phyloP scores from a whole-genome alignment of 2,329 filamentous ascomycete genomes.

The Claviceps purpurea region DNA sequence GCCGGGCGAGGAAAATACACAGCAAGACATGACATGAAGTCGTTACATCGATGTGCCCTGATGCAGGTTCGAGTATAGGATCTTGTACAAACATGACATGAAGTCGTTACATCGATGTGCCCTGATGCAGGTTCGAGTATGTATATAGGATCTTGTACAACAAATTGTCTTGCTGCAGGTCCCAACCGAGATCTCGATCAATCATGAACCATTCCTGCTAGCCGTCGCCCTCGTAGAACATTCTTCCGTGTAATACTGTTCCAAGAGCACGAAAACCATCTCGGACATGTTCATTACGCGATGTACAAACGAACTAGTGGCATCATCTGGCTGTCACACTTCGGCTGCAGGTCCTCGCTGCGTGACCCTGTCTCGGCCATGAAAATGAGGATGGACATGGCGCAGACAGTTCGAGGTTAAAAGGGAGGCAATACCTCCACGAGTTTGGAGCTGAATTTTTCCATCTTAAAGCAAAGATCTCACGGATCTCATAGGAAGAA shows the following conservation, averaged over 20 bases:
- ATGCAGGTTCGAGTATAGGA: neutral
- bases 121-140: neutral
- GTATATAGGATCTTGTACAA: neutral
- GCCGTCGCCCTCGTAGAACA: neutral
- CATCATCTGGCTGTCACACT: neutral
- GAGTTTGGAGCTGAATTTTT: neutral
- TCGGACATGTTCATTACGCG: neutral
- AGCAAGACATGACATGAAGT: neutral
- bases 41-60: neutral
- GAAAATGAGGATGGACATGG: neutral
- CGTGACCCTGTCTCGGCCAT: neutral
- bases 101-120: neutral
- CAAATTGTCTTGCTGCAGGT: neutral
- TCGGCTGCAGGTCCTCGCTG: neutral
- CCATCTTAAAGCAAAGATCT: neutral
- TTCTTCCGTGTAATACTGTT: neutral
- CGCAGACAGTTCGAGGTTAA: neutral
- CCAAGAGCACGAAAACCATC: neutral
- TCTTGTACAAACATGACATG: neutral
- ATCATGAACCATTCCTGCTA: neutral
- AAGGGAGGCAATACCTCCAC: neutral
- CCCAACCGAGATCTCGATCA: constrained; percentile 1
- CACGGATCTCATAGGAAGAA: neutral
- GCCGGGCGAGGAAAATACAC: neutral
- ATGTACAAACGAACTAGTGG: neutral